A percentile compares a stretch with the other conserved stretches of the same genome.
Evolutionary conservation across 1,284 basidiomycete genomes (phyloP).

Genomic region (Leccinum subrobustum): DNA sequence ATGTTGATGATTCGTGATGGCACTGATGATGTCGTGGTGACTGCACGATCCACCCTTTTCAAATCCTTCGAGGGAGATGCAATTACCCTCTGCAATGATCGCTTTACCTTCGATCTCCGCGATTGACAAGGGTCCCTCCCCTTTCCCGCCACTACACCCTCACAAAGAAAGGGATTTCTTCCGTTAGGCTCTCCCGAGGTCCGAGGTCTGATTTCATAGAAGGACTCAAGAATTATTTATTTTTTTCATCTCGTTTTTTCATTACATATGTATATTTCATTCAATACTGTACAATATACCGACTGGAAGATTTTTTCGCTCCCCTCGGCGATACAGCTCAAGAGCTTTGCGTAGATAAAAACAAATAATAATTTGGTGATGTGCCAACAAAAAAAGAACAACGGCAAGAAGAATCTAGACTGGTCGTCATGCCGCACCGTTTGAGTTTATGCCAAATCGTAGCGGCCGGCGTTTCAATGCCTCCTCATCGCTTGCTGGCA

Average conservation of each 20-base stretch:
- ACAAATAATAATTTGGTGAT: constrained; percentile 23
- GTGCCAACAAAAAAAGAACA: constrained; percentile 5
- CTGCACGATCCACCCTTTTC: background rate
- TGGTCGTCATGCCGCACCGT: constrained; percentile 1
- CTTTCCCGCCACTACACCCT: constrained; percentile 10
- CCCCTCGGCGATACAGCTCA: constrained; percentile 29
- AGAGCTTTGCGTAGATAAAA: constrained; percentile 22
- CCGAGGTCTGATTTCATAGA: background rate
- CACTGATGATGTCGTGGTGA: background rate
- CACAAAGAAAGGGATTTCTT: constrained; percentile 19
- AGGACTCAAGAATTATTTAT: constrained; percentile 14
- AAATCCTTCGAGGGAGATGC: constrained; percentile 4
- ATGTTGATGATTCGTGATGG: background rate
- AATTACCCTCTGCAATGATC: constrained; percentile 6
- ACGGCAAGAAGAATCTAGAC: constrained; percentile 8
- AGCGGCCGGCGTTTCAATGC: constrained; percentile 20
- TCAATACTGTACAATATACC: constrained; percentile 22
- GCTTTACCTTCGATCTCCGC: constrained; percentile 32
- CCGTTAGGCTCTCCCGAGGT: constrained; percentile 29
- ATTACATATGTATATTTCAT: background rate
- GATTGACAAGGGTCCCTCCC: constrained; percentile 13
- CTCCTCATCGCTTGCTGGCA: constrained; percentile 36
- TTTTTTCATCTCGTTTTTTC: background rate
- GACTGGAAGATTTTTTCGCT: constrained; percentile 9
- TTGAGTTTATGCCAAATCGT: background rate